Conservation (phyloP, 352 stramenopile genomes). For the Globisporangium alternatum region DNA sequence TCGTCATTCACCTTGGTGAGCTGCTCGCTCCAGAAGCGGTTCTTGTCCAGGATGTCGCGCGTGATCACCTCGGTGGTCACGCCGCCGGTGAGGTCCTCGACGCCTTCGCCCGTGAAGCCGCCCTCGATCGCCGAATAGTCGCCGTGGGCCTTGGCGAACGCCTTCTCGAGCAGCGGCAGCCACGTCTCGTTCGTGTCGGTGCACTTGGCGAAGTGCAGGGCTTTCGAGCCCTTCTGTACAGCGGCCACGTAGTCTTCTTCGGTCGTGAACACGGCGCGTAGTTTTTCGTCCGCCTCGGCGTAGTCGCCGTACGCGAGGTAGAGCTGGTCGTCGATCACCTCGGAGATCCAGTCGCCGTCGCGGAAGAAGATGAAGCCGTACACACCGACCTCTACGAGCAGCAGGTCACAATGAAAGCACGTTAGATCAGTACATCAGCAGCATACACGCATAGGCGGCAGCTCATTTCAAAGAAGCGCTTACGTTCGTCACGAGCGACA, state of each 20-base stretch:
- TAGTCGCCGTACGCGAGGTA: constrained; percentile 30
- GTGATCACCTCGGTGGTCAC: constrained; percentile 36
- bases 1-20: constrained; percentile 37
- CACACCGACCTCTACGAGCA: constrained; percentile 31
- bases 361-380: constrained; percentile 57
- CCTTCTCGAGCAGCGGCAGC: constrained; percentile 85
- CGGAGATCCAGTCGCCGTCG: constrained; percentile 44
- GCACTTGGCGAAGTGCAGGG: constrained; percentile 39
- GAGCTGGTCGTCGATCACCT: constrained; percentile 46
- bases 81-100: constrained; percentile 42
- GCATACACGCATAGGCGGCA: not conserved
- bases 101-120: constrained; percentile 45
- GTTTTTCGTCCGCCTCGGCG: constrained; percentile 16
- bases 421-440: not conserved
- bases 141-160: constrained; percentile 78
- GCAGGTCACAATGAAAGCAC: not conserved
- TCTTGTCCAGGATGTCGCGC: constrained; percentile 33
- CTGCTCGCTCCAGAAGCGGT: constrained; percentile 37
- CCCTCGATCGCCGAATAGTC: constrained; percentile 66
- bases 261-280: constrained; percentile 24
- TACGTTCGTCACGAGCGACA: constrained; percentile 37
- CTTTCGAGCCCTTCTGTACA: constrained; percentile 32
- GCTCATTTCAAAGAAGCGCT: not conserved
- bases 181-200: constrained; percentile 69
- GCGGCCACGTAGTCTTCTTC: constrained; percentile 27